Percentiles rank a stretch among this genome's conserved stretches.
These are phyloP conservation scores for Diplodia scrobiculata DNA, from an alignment of 2,329 filamentous ascomycete species.

Conservation along the genomic window DNA sequence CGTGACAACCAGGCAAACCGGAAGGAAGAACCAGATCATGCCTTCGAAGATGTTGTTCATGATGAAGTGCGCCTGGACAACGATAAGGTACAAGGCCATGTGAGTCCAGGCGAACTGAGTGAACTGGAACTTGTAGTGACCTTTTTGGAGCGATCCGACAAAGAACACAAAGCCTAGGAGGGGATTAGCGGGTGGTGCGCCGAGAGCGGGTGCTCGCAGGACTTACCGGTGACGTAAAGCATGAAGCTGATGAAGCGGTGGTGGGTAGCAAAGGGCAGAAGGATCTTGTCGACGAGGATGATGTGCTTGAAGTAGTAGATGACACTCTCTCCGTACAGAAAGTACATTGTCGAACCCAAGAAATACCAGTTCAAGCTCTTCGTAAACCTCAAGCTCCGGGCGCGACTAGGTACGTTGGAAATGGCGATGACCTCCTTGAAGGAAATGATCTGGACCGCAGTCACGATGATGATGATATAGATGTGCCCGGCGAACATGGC, in stretches of 20 bases:
- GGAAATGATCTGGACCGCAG: constrained; percentile 89
- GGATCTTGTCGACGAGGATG: constrained; percentile 86
- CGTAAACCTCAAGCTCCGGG: constrained; percentile 86
- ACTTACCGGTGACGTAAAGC: constrained; percentile 91
- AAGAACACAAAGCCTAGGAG: constrained; percentile 91
- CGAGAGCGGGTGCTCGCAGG: not conserved
- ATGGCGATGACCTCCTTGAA: constrained; percentile 99
- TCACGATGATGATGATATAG: constrained; percentile 92
- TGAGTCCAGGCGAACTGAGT: constrained; percentile 99
- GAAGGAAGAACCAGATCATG: constrained; percentile 99
- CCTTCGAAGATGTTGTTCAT: constrained; percentile 99
- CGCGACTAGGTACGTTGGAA: constrained; percentile 87
- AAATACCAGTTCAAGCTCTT: constrained; percentile 99
- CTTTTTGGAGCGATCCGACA: constrained; percentile 88
- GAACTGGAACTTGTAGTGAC: constrained; percentile 98
- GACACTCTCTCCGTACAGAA: constrained; percentile 95
- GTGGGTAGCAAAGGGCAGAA: constrained; percentile 91
- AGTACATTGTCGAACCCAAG: constrained; percentile 98
- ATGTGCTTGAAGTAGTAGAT: constrained; percentile 99
- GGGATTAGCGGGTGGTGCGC: not conserved
- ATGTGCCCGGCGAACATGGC: constrained; percentile 95
- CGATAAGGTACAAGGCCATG: constrained; percentile 97
- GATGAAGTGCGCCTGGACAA: constrained; percentile 97
- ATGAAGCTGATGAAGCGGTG: constrained; percentile 98
- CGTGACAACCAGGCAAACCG: constrained; percentile 90